Percentiles rank a stretch among this genome's conserved stretches.
These are phyloP conservation scores for Gnomoniopsis smithogilvyi DNA, from an alignment of 2,329 filamentous ascomycete genomes.

Conservation along the genomic window DNA sequence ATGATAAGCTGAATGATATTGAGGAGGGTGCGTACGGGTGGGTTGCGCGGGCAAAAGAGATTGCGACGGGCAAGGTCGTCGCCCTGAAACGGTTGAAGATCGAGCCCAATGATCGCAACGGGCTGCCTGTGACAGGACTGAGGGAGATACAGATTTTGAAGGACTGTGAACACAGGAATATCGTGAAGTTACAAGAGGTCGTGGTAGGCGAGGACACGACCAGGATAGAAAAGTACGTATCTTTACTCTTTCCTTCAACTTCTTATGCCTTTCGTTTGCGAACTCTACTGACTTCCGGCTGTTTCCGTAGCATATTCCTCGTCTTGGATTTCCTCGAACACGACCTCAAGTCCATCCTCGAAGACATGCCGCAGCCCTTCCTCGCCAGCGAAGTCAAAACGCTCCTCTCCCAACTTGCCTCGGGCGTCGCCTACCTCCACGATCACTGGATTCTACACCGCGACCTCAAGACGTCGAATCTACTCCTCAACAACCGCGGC, in stretches of 20 bases:
- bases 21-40: slow-evolving; percentile 96
- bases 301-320: slow-evolving; percentile 68
- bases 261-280: slow-evolving; percentile 20
- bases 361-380: slow-evolving; percentile 93
- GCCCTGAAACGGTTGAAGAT: slow-evolving; percentile 94
- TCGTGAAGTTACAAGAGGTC: slow-evolving; percentile 79
- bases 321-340: slow-evolving; percentile 98
- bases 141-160: slow-evolving; percentile 91
- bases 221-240: slow-evolving; percentile 49
- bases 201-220: slow-evolving; percentile 66
- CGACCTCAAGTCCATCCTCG: slow-evolving; percentile 88
- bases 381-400: slow-evolving; percentile 90
- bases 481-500: slow-evolving; percentile 92
- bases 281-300: slow-evolving; percentile 14
- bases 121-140: slow-evolving; percentile 87
- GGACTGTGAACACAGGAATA: slow-evolving; percentile 75
- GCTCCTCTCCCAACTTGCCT: slow-evolving; percentile 76
- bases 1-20: slow-evolving; percentile 91
- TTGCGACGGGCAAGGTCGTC: slow-evolving; percentile 72
- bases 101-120: slow-evolving; percentile 67
- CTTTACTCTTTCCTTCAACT: background rate
- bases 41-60: slow-evolving; percentile 80
- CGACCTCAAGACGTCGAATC: slow-evolving; percentile 89
- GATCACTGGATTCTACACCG: slow-evolving; percentile 87
- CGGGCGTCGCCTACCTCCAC: slow-evolving; percentile 83